Evolutionary conservation across 345 rosid species (phyloP).

Genomic region (Rhodamnia argentea): DNA sequence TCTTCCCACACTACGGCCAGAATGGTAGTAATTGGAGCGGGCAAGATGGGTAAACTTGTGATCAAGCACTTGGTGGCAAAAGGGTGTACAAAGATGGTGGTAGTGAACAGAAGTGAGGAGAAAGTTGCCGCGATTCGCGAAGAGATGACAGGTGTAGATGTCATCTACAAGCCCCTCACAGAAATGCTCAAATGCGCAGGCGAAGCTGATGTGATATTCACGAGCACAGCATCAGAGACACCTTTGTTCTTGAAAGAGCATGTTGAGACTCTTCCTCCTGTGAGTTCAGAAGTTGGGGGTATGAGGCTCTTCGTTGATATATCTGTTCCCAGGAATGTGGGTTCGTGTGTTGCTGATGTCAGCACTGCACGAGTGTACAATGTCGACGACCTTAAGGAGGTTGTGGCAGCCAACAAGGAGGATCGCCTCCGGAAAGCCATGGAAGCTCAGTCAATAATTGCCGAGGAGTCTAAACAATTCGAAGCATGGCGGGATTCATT

Average conservation of each 20-base stretch:
- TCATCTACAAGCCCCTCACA: conserved; percentile 24
- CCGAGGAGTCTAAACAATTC: conserved; percentile 33
- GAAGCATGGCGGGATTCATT: conserved; percentile 47
- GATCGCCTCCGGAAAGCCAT: conserved; percentile 34
- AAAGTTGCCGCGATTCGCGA: conserved; percentile 23
- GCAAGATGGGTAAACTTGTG: conserved; percentile 49
- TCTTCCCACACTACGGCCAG: conserved; percentile 20
- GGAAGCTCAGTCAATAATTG: conserved; percentile 36
- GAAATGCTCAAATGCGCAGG: conserved; percentile 30
- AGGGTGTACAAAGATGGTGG: conserved; percentile 38
- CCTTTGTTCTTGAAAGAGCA: conserved; percentile 29
- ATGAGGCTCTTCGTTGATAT: conserved; percentile 31
- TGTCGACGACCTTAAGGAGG: conserved; percentile 43
- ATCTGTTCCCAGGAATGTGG: conserved; percentile 36
- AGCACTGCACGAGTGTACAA: conserved; percentile 26
- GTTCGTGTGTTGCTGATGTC: conserved; percentile 26
- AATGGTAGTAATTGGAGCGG: conserved; percentile 40
- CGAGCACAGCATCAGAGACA: conserved; percentile 34
- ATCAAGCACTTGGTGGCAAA: conserved; percentile 46
- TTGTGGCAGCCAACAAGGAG: conserved; percentile 42
- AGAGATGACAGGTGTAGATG: conserved; percentile 28
- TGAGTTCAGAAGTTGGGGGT: conserved; percentile 25
- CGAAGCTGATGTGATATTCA: conserved; percentile 35
- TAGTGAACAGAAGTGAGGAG: conserved; percentile 28
- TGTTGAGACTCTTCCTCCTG: conserved; percentile 20